Base-by-base conservation (phyloP, 345 rosid species). In the Excoecaria agallocha region DNA sequence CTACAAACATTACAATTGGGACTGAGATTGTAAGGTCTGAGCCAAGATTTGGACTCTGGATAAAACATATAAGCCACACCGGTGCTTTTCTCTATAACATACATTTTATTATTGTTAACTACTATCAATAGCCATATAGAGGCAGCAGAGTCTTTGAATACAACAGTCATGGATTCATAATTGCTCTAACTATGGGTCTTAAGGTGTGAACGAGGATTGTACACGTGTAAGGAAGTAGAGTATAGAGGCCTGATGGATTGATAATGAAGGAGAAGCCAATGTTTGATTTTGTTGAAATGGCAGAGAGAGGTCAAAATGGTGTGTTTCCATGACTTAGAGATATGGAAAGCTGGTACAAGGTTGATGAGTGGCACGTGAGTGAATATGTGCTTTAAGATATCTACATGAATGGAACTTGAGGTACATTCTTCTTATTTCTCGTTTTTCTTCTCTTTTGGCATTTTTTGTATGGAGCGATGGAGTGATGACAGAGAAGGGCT, bases 71-170 rank as follows among this genome's bases (percentile, higher is more conserved):
- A 78, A 22, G 82, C 51, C 0, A 74, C 22, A 1, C 93, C 96
- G 0, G 96, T 77, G 38, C 22, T 65, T 78, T 88, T 87, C 69
- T 90, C 96, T 63, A 78, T 74, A 30, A 88, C 88, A 82, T 70
- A 85, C 80, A 94, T 57, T 74, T 58, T 78, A 22, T 69, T 71
- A 17, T 68, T 45, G 25, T 50, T 71, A 30, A 59, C 85, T 4
- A 96, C 88, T 5, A 78, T 80, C 3, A 96, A 91, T 5, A 94
- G 80, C 90, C 93, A 87, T 49, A 81, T 79, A 66, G 98, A 45
- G 8, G 94, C 79, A 1, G 91, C 85, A 5, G 89, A 87, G 81
- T 74, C 88, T 59, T 49, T 82, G 52, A 90, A 83, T 8, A 38
- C 46, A 0, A 72, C 66, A 4, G 96, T 97, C 94, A 94, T 87